These are phyloP conservation scores for Didymellaceae sp. DNA, from an alignment of 2,329 filamentous ascomycete genomes.

Conservation along the genomic window DNA sequence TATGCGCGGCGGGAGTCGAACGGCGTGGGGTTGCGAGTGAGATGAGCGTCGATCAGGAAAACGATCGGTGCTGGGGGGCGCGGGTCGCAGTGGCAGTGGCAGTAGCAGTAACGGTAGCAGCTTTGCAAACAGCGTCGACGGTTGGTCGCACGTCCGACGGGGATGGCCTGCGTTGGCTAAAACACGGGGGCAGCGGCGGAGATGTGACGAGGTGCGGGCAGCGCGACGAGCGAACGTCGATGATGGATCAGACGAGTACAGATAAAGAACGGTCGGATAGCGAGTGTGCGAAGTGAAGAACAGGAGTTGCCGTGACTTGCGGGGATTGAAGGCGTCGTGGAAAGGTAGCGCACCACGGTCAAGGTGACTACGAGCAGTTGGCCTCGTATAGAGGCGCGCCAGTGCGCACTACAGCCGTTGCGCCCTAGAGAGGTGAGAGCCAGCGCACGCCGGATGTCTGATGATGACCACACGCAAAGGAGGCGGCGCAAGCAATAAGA, in stretches of 20 bases:
- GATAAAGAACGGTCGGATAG: slow-evolving; percentile 5
- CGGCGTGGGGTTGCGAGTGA: slow-evolving; percentile 6
- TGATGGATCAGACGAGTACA: neutral
- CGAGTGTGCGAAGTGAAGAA: slow-evolving; percentile 17
- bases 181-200: slow-evolving; percentile 18
- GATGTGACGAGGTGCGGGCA: slow-evolving; percentile 10
- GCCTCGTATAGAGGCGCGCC: slow-evolving; percentile 15
- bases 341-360: slow-evolving; percentile 15
- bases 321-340: slow-evolving; percentile 9
- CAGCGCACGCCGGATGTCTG: neutral
- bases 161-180: slow-evolving; percentile 15
- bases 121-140: slow-evolving; percentile 6
- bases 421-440: slow-evolving; percentile 7
- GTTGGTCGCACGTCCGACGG: slow-evolving; percentile 9
- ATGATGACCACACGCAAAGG: slow-evolving; percentile 18
- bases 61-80: slow-evolving; percentile 8
- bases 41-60: neutral
- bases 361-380: slow-evolving; percentile 13
- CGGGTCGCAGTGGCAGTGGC: neutral
- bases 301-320: slow-evolving; percentile 5
- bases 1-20: slow-evolving; percentile 7
- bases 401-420: slow-evolving; percentile 16
- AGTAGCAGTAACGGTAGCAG: neutral
- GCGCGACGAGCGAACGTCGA: slow-evolving; percentile 4
- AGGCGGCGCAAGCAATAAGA: slow-evolving; percentile 8